These are phyloP conservation scores for Penicillium lividum DNA, from an alignment of 495 filamentous ascomycete genomes.

Conservation along the genomic window DNA sequence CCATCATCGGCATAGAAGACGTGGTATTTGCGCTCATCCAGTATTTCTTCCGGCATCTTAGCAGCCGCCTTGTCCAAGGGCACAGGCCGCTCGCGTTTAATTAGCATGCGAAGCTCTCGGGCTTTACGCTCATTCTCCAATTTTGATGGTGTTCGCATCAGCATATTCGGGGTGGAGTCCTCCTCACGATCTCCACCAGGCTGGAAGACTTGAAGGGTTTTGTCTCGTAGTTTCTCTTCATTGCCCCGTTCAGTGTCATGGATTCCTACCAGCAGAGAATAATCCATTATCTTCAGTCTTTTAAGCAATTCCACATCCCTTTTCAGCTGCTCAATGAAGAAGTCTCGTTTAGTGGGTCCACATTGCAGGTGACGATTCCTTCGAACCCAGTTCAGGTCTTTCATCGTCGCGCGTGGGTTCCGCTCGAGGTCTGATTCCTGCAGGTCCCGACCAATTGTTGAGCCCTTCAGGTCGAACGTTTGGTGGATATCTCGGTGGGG, in stretches of 20 bases:
- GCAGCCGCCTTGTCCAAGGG: constrained; percentile 79
- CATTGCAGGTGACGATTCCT: constrained; percentile 83
- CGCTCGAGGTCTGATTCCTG: constrained; percentile 82
- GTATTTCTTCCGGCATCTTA: constrained; percentile 86
- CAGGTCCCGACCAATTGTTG: constrained; percentile 88
- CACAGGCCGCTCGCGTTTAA: constrained; percentile 89
- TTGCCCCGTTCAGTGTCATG: constrained; percentile 89
- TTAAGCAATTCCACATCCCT: constrained; percentile 84
- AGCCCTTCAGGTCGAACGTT: constrained; percentile 98
- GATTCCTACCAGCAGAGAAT: constrained; percentile 91
- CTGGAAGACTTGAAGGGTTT: constrained; percentile 93
- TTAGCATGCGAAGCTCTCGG: constrained; percentile 84
- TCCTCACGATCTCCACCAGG: constrained; percentile 73
- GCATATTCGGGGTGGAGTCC: constrained; percentile 55
- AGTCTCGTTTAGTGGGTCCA: constrained; percentile 78
- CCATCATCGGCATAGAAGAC: constrained; percentile 94
- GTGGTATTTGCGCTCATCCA: constrained; percentile 66
- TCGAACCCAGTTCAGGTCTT: constrained; percentile 96
- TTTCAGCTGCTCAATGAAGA: constrained; percentile 86
- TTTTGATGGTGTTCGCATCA: constrained; percentile 92
- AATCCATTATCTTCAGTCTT: constrained; percentile 95
- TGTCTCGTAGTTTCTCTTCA: constrained; percentile 92
- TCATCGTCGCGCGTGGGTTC: constrained; percentile 91
- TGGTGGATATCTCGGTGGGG: constrained; percentile 96
- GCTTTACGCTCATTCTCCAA: constrained; percentile 91